phyloP scores from a whole-genome alignment of 2,329 filamentous ascomycete species.

The Fusarium longipes region DNA sequence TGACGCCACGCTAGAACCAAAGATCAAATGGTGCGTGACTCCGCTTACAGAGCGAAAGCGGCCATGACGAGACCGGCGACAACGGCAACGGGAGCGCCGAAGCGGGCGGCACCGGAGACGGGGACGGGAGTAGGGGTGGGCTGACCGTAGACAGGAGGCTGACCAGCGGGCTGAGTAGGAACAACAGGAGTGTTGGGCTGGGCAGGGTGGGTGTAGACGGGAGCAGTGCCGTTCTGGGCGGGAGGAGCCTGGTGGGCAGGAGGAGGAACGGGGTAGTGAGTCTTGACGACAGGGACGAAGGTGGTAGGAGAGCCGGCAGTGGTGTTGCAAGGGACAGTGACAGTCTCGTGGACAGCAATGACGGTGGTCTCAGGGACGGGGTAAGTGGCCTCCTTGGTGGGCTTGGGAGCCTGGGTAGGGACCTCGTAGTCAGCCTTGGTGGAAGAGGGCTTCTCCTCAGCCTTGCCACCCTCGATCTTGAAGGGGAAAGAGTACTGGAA shows the following conservation, averaged over 20 bases:
- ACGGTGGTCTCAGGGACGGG: conserved; percentile 40
- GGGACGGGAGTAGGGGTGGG: conserved; percentile 39
- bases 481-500: conserved; percentile 75
- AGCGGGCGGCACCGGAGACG: conserved; percentile 47
- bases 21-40: conserved; percentile 30
- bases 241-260: conserved; percentile 29
- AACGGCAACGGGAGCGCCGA: conserved; percentile 54
- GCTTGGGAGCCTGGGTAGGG: conserved; percentile 42
- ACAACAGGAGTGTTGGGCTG: conserved; percentile 42
- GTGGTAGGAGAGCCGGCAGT: conserved; percentile 40
- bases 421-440: conserved; percentile 29
- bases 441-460: conserved; percentile 27
- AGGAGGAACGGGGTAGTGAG: conserved; percentile 32
- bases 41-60: conserved; percentile 57
- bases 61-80: conserved; percentile 56
- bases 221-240: conserved; percentile 30
- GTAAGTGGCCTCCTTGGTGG: conserved; percentile 34
- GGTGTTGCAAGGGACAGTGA: conserved; percentile 43
- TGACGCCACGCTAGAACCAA: conserved; percentile 45
- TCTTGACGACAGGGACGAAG: conserved; percentile 41
- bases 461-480: conserved; percentile 56
- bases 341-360: conserved; percentile 34
- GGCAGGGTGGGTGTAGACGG: conserved; percentile 33
- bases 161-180: conserved; percentile 25
- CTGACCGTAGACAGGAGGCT: conserved; percentile 41